Conservation (phyloP, 176 grass and related monocot genomes). For the Carex littledalei region DNA sequence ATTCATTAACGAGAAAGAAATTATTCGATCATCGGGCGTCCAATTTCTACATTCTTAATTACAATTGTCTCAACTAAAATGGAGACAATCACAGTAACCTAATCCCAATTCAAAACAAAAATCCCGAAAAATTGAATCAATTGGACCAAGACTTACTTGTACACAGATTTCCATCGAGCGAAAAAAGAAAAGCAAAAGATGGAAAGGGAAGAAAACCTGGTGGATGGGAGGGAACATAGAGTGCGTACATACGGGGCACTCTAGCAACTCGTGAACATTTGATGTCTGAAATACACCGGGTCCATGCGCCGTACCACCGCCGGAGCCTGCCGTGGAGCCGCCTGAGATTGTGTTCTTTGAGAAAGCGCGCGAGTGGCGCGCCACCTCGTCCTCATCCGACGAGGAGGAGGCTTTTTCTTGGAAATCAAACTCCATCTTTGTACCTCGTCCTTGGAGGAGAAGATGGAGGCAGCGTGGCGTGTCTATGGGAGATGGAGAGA, state of each 20-base stretch:
- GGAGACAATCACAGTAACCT: neutral
- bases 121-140: neutral
- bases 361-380: neutral
- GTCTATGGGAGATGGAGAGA: neutral
- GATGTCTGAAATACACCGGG: constrained; percentile 23
- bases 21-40: neutral
- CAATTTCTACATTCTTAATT: neutral
- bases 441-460: neutral
- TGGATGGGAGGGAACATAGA: constrained; percentile 74
- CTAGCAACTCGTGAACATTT: constrained; percentile 38
- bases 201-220: constrained; percentile 26
- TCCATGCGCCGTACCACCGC: neutral
- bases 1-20: neutral
- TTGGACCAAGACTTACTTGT: neutral
- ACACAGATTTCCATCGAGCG: neutral
- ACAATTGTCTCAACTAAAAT: neutral
- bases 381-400: neutral
- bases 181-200: neutral
- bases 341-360: neutral
- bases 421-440: constrained; percentile 20
- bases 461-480: constrained; percentile 10
- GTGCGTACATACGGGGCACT: constrained; percentile 43
- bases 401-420: constrained; percentile 2
- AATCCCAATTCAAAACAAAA: neutral
- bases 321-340: neutral